These are phyloP conservation scores for Effrenium voratum DNA, from an alignment of 73 alveolate genomes.

Conservation along the genomic window DNA sequence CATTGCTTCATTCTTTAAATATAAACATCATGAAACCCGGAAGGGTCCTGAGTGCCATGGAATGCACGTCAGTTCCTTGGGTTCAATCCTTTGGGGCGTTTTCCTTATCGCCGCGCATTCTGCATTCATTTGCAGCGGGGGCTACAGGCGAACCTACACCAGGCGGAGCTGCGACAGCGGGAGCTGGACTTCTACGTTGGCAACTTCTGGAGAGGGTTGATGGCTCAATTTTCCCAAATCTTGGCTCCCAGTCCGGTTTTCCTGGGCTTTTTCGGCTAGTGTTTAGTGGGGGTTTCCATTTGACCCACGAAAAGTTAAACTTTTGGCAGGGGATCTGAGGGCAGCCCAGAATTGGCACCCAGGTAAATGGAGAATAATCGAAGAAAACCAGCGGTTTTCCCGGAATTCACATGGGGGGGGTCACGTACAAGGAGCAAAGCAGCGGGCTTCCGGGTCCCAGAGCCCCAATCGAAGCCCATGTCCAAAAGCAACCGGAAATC, in stretches of 20 bases:
- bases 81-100: not conserved
- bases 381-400: too few species aligned
- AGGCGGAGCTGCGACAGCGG: conserved; percentile 84
- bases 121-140: not conserved
- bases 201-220: conserved; percentile 92
- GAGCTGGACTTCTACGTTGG: conserved; percentile 87
- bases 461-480: too few species aligned
- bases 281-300: not conserved
- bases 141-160: conserved; percentile 37
- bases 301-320: not conserved
- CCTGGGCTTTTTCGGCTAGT: too few species aligned
- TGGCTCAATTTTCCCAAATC: too few species aligned
- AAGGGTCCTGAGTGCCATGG: not conserved
- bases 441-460: too few species aligned
- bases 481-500: too few species aligned
- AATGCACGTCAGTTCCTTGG: not conserved
- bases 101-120: not conserved
- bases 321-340: not conserved
- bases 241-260: too few species aligned
- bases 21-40: not conserved
- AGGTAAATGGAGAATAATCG: too few species aligned
- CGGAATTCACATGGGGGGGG: too few species aligned
- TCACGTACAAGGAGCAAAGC: too few species aligned
- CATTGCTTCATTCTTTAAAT: not conserved
- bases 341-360: too few species aligned